A percentile compares a stretch with the other conserved stretches of the same genome.
Evolutionary conservation across 2,329 filamentous ascomycete genomes (phyloP).

Genomic region (Trematosphaeria pertusa): DNA sequence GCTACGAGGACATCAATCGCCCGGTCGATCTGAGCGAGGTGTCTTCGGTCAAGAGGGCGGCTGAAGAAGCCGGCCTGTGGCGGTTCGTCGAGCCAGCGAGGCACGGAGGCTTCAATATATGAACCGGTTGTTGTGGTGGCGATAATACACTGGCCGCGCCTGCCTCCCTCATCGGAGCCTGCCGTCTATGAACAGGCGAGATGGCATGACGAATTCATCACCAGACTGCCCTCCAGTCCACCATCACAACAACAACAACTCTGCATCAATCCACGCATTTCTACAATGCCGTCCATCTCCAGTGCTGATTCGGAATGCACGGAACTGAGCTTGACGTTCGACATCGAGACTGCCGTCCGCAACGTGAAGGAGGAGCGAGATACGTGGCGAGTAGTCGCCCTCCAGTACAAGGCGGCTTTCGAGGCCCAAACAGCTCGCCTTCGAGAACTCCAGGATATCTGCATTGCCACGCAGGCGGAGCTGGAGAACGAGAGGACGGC

Average conservation of each 20-base stretch:
- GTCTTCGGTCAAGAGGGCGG: conserved; percentile 69
- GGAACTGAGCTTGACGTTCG: too few relatives aligned
- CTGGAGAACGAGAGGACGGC: conserved; percentile 38
- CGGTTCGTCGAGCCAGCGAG: conserved; percentile 73
- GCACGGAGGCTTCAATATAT: conserved; percentile 63
- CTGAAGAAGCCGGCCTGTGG: conserved; percentile 76
- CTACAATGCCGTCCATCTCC: too few relatives aligned
- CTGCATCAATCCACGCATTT: conserved; percentile 23
- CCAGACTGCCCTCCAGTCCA: too few relatives aligned
- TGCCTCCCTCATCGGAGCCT: not conserved
- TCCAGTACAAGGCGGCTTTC: conserved; percentile 37
- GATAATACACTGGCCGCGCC: not conserved
- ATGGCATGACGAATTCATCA: not conserved
- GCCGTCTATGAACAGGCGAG: too few relatives aligned
- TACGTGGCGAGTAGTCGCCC: conserved; percentile 36
- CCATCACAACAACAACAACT: conserved; percentile 5
- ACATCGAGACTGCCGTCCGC: conserved; percentile 24
- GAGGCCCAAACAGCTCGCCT: conserved; percentile 30
- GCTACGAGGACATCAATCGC: conserved; percentile 83
- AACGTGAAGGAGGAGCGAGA: conserved; percentile 39
- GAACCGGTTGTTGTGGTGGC: conserved; percentile 7
- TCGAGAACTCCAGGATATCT: conserved; percentile 33
- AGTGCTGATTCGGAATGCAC: too few relatives aligned
- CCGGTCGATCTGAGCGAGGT: conserved; percentile 70
- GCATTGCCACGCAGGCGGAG: conserved; percentile 41